Evolutionary conservation across 768 basidiomycete genomes (phyloP).

Genomic region (Amanita pseudoporphyria): DNA sequence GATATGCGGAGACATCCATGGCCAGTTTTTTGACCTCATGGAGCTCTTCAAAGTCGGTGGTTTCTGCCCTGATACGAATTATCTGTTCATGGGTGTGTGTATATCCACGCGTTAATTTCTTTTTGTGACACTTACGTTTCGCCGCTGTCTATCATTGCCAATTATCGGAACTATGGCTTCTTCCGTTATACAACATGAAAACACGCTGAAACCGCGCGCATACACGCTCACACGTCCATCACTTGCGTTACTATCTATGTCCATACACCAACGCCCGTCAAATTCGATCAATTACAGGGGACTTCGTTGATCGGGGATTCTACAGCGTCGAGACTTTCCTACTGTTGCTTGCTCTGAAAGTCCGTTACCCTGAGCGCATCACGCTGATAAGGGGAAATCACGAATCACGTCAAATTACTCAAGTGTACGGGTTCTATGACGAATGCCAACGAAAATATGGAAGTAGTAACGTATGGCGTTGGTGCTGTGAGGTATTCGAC

Average conservation of each 20-base stretch:
- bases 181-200: neutral
- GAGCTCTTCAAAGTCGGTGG: constrained; percentile 93
- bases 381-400: constrained; percentile 97
- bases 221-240: neutral
- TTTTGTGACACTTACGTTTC: constrained; percentile 1
- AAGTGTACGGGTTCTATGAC: constrained; percentile 92
- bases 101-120: neutral
- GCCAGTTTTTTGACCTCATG: constrained; percentile 95
- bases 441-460: constrained; percentile 97
- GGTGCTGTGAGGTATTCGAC: constrained; percentile 98
- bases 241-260: neutral
- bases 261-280: neutral
- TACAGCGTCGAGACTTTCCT: constrained; percentile 97
- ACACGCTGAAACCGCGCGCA: neutral
- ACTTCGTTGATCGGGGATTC: constrained; percentile 97
- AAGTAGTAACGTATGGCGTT: constrained; percentile 89
- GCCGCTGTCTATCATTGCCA: constrained; percentile 1
- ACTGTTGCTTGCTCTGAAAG: constrained; percentile 89
- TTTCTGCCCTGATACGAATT: constrained; percentile 87
- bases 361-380: constrained; percentile 95
- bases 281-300: constrained; percentile 41
- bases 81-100: constrained; percentile 87
- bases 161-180: constrained; percentile 3
- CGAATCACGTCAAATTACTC: constrained; percentile 95
- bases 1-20: constrained; percentile 96